Evolutionary conservation across 805 yeast genomes (phyloP), one percentile per base, ranked within the genome.

Genomic region (Kazachstania bromeliacearum): DNA sequence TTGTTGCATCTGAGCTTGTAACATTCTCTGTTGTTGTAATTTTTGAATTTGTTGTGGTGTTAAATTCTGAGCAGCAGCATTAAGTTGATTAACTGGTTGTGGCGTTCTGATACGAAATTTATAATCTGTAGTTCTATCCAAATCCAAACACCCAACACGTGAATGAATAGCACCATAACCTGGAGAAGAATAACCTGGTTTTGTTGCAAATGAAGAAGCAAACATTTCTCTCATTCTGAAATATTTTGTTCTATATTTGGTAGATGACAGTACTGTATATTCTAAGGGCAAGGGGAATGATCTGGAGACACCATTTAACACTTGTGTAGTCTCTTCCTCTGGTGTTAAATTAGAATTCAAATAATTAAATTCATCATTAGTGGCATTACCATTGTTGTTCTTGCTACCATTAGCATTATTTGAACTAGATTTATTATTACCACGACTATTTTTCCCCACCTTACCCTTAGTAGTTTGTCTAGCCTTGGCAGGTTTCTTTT

Each of bases 201-300:
- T 55, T 4, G 55, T 46, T 5, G 53, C 41, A 34, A 58, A 58
- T 2, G 95, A 89, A 41, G 83, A 75, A 1, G 96, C 95, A 61
- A 89, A 83, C 79, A 88, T 84, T 57, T 92, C 98, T 45, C 97
- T 71, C 83, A 85, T 80, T 42, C 94, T 73, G 48, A 92, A 68
- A 48, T 84, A 85, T 39, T 77, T 71, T 21, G 78, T 77, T 43
- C 95, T 73, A 36, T 77, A 62, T 34, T 82, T 66, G 0, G 80
- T 71, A 3, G 96, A 87, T 44, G 82, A 63, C 2, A 83, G 53
- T 7, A 78, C 78, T 36, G 77, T 76, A 24, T 85, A 60, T 52
- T 87, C 97, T 40, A 92, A 62, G 2, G 98, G 98, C 45, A 79
- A 66, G 2, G 95, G 88, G 39, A 75, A 70, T 24, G 88, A 79